Evolutionary conservation across 1,284 basidiomycete genomes (phyloP).

Genomic region (Cryptococcus sp.): DNA sequence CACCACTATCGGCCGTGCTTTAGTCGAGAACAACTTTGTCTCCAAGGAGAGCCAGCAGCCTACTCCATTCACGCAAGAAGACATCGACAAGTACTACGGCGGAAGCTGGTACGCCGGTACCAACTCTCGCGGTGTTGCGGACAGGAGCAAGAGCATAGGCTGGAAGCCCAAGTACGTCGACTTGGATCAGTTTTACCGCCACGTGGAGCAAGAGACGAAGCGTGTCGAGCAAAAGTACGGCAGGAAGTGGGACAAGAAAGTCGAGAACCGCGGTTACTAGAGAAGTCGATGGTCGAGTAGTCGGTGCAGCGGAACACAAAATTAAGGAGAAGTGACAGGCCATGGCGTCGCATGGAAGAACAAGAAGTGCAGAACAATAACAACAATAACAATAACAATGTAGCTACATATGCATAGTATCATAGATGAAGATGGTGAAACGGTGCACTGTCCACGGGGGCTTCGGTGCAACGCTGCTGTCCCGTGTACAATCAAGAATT

Average conservation of each 20-base stretch:
- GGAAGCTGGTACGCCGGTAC: conserved; percentile 56
- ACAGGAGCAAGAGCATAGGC: conserved; percentile 60
- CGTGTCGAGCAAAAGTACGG: conserved; percentile 28
- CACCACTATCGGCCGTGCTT: conserved; percentile 40
- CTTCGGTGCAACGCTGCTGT: no score
- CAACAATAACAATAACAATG: conserved; percentile 1
- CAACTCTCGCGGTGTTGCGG: conserved; percentile 60
- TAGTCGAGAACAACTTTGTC: conserved; percentile 31
- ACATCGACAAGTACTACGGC: conserved; percentile 48
- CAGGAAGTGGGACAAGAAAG: conserved; percentile 11
- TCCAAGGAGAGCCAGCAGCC: conserved; percentile 31
- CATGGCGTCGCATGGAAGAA: background rate
- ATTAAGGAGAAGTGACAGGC: no score
- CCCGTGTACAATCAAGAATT: no score
- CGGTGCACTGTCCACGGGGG: no score
- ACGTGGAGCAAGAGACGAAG: conserved; percentile 26
- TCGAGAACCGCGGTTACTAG: conserved; percentile 2
- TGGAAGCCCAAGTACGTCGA: conserved; percentile 43
- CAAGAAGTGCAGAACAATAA: background rate
- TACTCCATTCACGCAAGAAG: conserved; percentile 38
- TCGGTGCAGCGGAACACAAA: no score
- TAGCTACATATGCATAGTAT: background rate
- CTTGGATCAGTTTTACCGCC: conserved; percentile 30
- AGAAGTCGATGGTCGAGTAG: no score
- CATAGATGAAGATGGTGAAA: no score